Evolutionary conservation across 2,329 filamentous ascomycete genomes (phyloP), one percentile per base, ranked within the genome.

Genomic region (Cladophialophora carrionii): DNA sequence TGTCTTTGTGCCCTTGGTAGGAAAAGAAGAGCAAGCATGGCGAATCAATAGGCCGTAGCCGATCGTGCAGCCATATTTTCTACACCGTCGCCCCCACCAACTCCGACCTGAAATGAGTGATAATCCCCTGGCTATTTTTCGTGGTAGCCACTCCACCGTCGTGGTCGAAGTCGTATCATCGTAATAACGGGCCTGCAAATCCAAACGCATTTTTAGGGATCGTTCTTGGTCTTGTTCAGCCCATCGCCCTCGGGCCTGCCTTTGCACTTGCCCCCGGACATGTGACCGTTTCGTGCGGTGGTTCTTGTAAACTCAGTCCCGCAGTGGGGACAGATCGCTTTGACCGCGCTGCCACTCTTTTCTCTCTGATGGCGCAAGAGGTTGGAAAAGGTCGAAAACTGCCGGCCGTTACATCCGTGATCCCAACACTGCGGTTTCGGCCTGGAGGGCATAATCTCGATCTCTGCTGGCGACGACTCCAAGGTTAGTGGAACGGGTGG

Each of bases 391-490:
- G 94, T 97, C 20, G 92, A 96, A 75, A 98, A 98, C 74, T 96
- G 91, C 32, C 93, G 88, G 22, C 94, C 94, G 73, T 97, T 96
- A 82, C 94, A 98, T 10, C 93, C 94, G 74, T 98, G 94, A 67
- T 97, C 94, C 91, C 91, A 98, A 78, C 94, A 97, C 76, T 96
- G 92, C 53, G 93, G 92, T 79, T 96, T 96, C n/a, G 92, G 92
- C 70, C 90, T 85, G 71, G 87, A 69, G 20, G 68, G 61, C 58
- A 65, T 61, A 31, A 72, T 60, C 57, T 71, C 70, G 46, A 70
- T 64, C 24, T 70, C 69, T 17, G 63, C 57, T 3, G 63, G 63
- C 2, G 66, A 64, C 10, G 70, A 72, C 52, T 71, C 70, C 14
- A 72, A 61, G 2, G 68, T 62, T 31, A 62, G 58, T 48, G 64